Conservation (phyloP, 2,329 filamentous ascomycete genomes). For the Verticillium isaacii region DNA sequence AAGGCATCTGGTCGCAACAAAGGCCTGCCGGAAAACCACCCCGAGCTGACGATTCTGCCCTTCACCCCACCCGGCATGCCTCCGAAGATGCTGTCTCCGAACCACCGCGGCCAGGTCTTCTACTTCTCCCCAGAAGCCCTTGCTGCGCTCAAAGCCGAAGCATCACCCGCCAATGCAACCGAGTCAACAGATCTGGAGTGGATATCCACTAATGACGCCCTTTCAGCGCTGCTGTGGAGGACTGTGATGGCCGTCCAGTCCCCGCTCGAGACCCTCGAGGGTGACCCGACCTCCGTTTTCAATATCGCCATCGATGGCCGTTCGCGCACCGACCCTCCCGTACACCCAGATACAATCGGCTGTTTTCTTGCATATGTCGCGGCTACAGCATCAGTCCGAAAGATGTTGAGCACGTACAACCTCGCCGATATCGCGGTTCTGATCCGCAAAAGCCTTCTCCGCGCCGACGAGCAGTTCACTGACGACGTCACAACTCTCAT, state of each 20-base stretch:
- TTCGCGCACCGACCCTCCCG: constrained; percentile 23
- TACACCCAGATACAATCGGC: constrained; percentile 29
- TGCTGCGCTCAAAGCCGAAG: constrained; percentile 22
- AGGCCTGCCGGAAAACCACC: constrained; percentile 22
- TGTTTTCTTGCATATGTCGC: constrained; percentile 32
- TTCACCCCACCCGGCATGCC: constrained; percentile 21
- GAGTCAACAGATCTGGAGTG: constrained; percentile 17
- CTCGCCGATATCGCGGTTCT: constrained; percentile 26
- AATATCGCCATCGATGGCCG: constrained; percentile 32
- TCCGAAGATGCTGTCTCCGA: constrained; percentile 24
- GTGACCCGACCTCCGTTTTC: constrained; percentile 26
- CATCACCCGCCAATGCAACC: constrained; percentile 20
- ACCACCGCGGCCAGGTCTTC: constrained; percentile 25
- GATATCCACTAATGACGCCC: constrained; percentile 20
- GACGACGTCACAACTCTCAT: constrained; percentile 23
- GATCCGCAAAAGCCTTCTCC: constrained; percentile 25
- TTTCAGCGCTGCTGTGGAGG: constrained; percentile 8
- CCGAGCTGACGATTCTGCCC: constrained; percentile 23
- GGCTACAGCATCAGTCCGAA: constrained; percentile 19
- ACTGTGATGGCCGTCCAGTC: constrained; percentile 11
- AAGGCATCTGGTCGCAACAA: constrained; percentile 21
- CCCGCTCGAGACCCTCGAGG: constrained; percentile 2
- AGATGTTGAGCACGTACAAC: constrained; percentile 20
- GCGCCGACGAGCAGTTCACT: constrained; percentile 23
- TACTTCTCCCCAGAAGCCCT: constrained; percentile 24